Evolutionary conservation across 129 eudicot species (phyloP).

Genomic region (carrot (Daucus carota)): DNA sequence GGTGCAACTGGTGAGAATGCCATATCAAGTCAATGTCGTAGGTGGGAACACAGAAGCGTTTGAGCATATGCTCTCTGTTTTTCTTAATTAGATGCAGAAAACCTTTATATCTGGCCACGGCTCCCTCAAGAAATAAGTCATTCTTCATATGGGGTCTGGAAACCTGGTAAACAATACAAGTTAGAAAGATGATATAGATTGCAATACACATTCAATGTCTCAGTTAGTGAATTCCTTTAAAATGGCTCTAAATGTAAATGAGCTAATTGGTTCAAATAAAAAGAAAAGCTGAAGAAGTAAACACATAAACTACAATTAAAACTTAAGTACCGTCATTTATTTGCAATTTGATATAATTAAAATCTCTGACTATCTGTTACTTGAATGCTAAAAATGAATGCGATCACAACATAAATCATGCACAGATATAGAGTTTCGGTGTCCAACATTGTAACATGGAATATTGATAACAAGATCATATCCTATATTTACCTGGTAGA

Average conservation of each 20-base stretch:
- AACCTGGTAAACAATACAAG: conserved; percentile 38
- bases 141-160: conserved; percentile 60
- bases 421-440: neutral
- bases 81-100: conserved; percentile 75
- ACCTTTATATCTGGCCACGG: conserved; percentile 92
- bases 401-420: neutral
- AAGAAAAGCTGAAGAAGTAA: neutral
- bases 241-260: neutral
- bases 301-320: neutral
- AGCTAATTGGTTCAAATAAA: neutral
- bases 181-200: neutral
- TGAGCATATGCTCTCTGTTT: conserved; percentile 57
- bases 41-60: conserved; percentile 86
- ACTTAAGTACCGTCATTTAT: neutral
- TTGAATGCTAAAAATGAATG: neutral
- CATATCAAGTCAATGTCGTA: conserved; percentile 94
- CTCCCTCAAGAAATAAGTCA: conserved; percentile 55
- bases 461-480: neutral
- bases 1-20: conserved; percentile 96
- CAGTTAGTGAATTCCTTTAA: neutral
- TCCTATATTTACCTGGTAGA: conserved; percentile 56
- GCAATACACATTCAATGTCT: neutral
- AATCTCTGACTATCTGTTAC: neutral
- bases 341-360: neutral
- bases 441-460: neutral